Evolutionary conservation across 2,329 filamentous ascomycete species (phyloP), one percentile per base, ranked within the genome.

Genomic region (Lasiodiplodia sp.): DNA sequence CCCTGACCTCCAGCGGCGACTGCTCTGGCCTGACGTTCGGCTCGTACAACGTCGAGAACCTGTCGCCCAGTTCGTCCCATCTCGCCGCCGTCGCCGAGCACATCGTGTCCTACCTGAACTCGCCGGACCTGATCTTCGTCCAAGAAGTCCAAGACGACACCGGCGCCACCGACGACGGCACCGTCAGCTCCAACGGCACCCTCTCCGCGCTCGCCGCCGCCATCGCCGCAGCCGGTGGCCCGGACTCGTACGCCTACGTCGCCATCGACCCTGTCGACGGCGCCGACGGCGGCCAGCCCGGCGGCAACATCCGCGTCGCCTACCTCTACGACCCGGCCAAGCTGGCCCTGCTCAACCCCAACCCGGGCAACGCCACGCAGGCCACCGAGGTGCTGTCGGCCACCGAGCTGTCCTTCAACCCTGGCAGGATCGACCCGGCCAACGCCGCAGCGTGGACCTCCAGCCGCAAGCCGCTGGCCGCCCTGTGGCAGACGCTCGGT

Each of bases 81-180:
- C 80, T 92, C 28, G 79, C 83, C n/a, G 79, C 78, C 14, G 83
- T 92, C n/a, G 87, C 90, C 2, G 79, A 82, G 10, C 89, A 92
- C 73, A 90, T 93, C 71, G 88, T 88, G 65, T 79, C 87, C 71
- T 89, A 88, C 78, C 80, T 92, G 71, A 84, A 83, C 69, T 85
- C 85, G 0, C 91, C 91, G 0, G 88, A 90, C 74, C 76, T 92
- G 5, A 74, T 93, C 68, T 91, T 91, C 75, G 73, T 93, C 3
- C 90, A 92, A 76, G 91, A 92, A 78, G 81, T 92, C 56, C 91
- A 92, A 78, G 91, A 92, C 75, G 83, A 90, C 81, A 85, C 83
- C 51, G 90, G 90, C 2, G 87, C 84, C 14, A 84, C 92, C 76
- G 85, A 91, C 72, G 89, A 86, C 70, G 83, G 85, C 52, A 34